Evolutionary conservation across 148 eudicot species (phyloP).

Genomic region (Vaccinium darrowii): DNA sequence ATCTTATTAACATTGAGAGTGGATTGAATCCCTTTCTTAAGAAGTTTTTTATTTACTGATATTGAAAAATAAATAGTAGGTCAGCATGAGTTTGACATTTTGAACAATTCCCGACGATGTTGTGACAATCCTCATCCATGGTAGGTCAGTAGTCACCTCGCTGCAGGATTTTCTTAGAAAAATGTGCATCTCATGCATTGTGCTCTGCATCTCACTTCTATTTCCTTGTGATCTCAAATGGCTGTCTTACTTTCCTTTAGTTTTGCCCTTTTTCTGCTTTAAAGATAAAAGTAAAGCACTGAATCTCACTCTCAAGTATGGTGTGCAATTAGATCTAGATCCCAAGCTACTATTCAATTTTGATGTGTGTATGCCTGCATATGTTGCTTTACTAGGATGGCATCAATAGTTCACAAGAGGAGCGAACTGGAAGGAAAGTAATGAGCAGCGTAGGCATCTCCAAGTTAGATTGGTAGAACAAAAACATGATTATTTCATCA

Average conservation of each 20-base stretch:
- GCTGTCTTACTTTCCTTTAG: neutral
- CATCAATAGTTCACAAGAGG: neutral
- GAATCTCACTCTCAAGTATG: neutral
- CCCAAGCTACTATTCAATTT: neutral
- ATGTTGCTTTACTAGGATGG: no score
- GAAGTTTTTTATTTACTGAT: neutral
- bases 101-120: neutral
- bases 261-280: no score
- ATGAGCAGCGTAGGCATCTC: neutral
- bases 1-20: neutral
- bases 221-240: neutral
- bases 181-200: neutral
- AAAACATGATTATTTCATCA: no score
- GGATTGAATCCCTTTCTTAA: neutral
- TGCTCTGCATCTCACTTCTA: neutral
- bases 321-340: neutral
- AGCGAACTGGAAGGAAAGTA: neutral
- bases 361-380: no score
- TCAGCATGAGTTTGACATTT: conserved; percentile 1
- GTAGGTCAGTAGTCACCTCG: neutral
- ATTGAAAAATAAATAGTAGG: neutral
- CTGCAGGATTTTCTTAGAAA: neutral
- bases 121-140: neutral
- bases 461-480: no score
- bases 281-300: neutral